A percentile compares a stretch with the other conserved stretches of the same genome.
Conservation (phyloP, 164 flowering plant genomes). For the Amborella trichopoda region DNA sequence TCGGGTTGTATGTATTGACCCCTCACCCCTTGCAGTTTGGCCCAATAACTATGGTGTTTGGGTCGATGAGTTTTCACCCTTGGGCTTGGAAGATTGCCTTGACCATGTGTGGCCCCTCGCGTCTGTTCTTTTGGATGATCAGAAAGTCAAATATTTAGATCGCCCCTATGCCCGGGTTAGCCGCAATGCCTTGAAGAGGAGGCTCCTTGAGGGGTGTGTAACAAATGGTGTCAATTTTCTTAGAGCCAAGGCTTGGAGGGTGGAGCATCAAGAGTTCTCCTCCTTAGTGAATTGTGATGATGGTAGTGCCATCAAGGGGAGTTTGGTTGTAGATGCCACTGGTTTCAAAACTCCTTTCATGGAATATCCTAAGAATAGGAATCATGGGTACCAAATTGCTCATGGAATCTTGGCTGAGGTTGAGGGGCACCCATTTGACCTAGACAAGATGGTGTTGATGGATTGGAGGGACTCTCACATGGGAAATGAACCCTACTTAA, state of each 20-base stretch:
- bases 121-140: conserved; percentile 34
- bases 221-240: conserved; percentile 41
- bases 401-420: conserved; percentile 73
- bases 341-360: conserved; percentile 42
- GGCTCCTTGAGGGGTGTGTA: conserved; percentile 30
- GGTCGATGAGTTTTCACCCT: conserved; percentile 61
- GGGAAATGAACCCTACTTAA: conserved; percentile 46
- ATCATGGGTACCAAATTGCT: conserved; percentile 63
- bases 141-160: conserved; percentile 35
- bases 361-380: conserved; percentile 38
- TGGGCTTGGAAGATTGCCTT: conserved; percentile 47
- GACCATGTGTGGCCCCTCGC: conserved; percentile 61
- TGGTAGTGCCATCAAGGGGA: conserved; percentile 37
- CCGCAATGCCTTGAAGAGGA: conserved; percentile 34
- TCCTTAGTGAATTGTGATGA: conserved; percentile 46
- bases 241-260: conserved; percentile 51
- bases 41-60: conserved; percentile 77
- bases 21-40: conserved; percentile 62
- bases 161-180: conserved; percentile 56
- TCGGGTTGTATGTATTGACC: conserved; percentile 59
- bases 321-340: conserved; percentile 60
- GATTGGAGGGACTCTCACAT: conserved; percentile 79
- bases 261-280: conserved; percentile 47
- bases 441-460: conserved; percentile 72
- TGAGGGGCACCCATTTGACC: conserved; percentile 57